A percentile compares a stretch with the other conserved stretches of the same genome.
Conservation (phyloP, 2,329 filamentous ascomycete species). For the Penicillium sp. region DNA sequence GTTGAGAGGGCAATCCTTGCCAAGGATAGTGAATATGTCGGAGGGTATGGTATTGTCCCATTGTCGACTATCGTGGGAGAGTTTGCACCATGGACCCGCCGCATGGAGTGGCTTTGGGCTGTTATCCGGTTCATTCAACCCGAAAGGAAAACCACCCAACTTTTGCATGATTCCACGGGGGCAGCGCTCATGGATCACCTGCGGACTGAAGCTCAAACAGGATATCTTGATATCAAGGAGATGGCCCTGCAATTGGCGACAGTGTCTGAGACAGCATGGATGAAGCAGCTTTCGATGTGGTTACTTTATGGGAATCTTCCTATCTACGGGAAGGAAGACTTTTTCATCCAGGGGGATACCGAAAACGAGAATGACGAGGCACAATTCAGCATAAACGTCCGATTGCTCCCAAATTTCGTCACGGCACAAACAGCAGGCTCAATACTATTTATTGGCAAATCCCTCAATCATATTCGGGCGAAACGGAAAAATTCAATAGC, state of each 20-base stretch:
- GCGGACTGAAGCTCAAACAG: slow-evolving; percentile 75
- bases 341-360: slow-evolving; percentile 66
- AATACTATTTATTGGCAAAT: slow-evolving; percentile 87
- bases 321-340: slow-evolving; percentile 74
- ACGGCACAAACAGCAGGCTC: slow-evolving; percentile 71
- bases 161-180: slow-evolving; percentile 57
- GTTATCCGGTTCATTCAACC: slow-evolving; percentile 68
- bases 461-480: slow-evolving; percentile 76
- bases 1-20: slow-evolving; percentile 77
- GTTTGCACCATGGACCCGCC: slow-evolving; percentile 82
- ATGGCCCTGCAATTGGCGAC: slow-evolving; percentile 71
- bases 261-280: slow-evolving; percentile 83
- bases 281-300: slow-evolving; percentile 88
- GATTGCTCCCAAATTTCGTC: slow-evolving; percentile 77
- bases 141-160: slow-evolving; percentile 31
- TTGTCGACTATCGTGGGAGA: slow-evolving; percentile 79
- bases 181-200: slow-evolving; percentile 75
- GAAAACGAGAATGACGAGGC: slow-evolving; percentile 40
- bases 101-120: slow-evolving; percentile 82
- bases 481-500: slow-evolving; percentile 40
- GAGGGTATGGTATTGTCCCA: slow-evolving; percentile 90
- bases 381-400: slow-evolving; percentile 60
- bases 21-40: slow-evolving; percentile 75
- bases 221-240: slow-evolving; percentile 81
- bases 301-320: slow-evolving; percentile 84